Base-by-base conservation (phyloP, 116 monocot genomes). In the Phalaenopsis hybrid region DNA sequence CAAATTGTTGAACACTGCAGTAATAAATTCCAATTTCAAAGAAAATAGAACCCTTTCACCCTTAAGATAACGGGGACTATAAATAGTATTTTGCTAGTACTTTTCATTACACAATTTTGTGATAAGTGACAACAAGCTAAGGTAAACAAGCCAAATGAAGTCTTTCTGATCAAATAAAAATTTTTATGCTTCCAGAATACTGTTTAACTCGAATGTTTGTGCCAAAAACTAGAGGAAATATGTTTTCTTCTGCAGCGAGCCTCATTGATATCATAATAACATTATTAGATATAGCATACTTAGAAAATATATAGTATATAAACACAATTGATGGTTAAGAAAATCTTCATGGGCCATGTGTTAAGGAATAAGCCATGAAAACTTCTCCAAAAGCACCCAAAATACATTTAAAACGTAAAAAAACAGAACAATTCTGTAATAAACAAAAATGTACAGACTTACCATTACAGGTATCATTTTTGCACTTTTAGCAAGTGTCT, bases 401-500 rank as follows among this genome's bases (percentile, higher is more conserved):
- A 45, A 75, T 75, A 75, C 46, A 75, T 21, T 8, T 75, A 75
- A 75, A 75, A 9, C 46, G 6, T 20, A 5, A 20, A n/a, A 45
- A 75, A 45, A 44, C 18, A 75, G 43, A 75, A 4, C 6, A 75
- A 45, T 46, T 33, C 5, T 1, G 46, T 0, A 45, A 75, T 6
- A 75, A 75, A 46, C 7, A 0, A 45, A 46, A 45, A 46, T 75
- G 65, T 78, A 68, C 3, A 52, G 72, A 79, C 84, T 82, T 89
- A 97, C 97, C 97, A 97, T 97, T 15, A 97, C 94, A 84, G 97
- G 97, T 85, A 98, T 93, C 97, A 93, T 98, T 87, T 98, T 98
- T 73, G 97, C 97, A 82, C 97, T 93, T 85, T 98, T 98, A 41
- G 97, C 97, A 73, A 98, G 92, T 46, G 95, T 98, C 77, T 98